Conservation (phyloP, 1,284 basidiomycete genomes). For the Kalmanozyma brasiliensis region DNA sequence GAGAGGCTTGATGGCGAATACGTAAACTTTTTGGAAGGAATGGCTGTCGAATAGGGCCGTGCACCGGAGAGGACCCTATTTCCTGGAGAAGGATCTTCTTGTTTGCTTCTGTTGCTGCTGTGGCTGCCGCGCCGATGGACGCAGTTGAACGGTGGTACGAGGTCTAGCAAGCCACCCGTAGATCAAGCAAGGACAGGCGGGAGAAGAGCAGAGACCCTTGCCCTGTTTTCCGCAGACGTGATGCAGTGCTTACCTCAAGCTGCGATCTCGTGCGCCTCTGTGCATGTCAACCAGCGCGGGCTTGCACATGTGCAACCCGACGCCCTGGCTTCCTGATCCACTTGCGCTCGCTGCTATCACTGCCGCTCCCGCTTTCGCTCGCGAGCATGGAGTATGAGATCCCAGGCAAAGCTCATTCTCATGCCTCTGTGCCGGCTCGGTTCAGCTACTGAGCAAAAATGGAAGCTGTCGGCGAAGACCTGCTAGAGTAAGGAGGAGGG, state of each 20-base stretch:
- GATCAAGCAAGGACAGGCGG: constrained; percentile 10
- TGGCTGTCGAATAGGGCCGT: constrained; percentile 19
- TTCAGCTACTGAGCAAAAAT: neutral
- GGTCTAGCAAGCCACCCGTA: constrained; percentile 19
- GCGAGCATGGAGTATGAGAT: too few relatives aligned
- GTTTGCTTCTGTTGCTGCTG: constrained; percentile 3
- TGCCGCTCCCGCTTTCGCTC: too few relatives aligned
- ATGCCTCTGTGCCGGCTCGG: too few relatives aligned
- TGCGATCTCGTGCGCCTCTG: constrained; percentile 21
- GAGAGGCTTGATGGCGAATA: constrained; percentile 34
- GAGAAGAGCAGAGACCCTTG: neutral
- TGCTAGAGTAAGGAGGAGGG: constrained; percentile 17
- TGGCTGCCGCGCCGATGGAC: neutral
- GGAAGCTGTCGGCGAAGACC: neutral
- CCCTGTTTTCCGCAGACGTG: too few relatives aligned
- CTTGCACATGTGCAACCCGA: constrained; percentile 13
- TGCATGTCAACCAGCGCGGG: constrained; percentile 16
- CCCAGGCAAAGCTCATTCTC: too few relatives aligned
- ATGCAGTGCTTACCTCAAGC: constrained; percentile 47
- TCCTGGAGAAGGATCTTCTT: constrained; percentile 2
- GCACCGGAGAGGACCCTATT: constrained; percentile 27
- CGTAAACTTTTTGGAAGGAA: constrained; percentile 11
- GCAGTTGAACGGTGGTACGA: neutral
- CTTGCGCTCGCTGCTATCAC: neutral
- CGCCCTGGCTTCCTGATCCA: constrained; percentile 4